A percentile compares a stretch with the other conserved stretches of the same genome.
Conservation (phyloP, 176 grass and related monocot species). For the Alopecurus myosuroides region DNA sequence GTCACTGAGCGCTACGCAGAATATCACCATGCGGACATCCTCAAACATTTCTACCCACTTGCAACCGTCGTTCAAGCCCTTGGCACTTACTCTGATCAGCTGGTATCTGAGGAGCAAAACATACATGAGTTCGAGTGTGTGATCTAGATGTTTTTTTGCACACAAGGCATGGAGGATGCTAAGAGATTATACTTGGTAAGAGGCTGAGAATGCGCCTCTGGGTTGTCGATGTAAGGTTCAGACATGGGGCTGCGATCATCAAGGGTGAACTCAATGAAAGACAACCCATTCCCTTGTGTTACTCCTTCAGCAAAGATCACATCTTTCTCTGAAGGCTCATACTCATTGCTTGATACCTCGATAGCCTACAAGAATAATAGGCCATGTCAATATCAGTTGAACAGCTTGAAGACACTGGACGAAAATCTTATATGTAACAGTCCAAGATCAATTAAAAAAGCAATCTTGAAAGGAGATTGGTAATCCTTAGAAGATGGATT, state of each 20-base stretch:
- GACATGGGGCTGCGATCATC: conserved; percentile 96
- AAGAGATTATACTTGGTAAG: conserved; percentile 69
- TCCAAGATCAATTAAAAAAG: neutral
- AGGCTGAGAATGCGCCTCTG: conserved; percentile 62
- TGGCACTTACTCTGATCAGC: conserved; percentile 83
- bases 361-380: conserved; percentile 61
- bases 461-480: neutral
- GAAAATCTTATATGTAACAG: no score
- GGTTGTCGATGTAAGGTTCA: conserved; percentile 87
- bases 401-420: neutral
- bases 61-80: conserved; percentile 88
- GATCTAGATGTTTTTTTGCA: neutral
- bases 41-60: conserved; percentile 99
- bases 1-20: conserved; percentile 73
- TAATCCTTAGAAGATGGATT: neutral
- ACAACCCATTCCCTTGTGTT: conserved; percentile 88
- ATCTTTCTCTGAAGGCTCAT: conserved; percentile 95
- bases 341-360: conserved; percentile 96
- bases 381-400: neutral
- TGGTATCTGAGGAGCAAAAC: conserved; percentile 55
- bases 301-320: conserved; percentile 90
- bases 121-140: neutral
- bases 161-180: neutral
- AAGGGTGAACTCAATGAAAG: conserved; percentile 81
- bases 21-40: conserved; percentile 86